Conservation (phyloP, 2,329 filamentous ascomycete species). For the Aspergillus sp. region DNA sequence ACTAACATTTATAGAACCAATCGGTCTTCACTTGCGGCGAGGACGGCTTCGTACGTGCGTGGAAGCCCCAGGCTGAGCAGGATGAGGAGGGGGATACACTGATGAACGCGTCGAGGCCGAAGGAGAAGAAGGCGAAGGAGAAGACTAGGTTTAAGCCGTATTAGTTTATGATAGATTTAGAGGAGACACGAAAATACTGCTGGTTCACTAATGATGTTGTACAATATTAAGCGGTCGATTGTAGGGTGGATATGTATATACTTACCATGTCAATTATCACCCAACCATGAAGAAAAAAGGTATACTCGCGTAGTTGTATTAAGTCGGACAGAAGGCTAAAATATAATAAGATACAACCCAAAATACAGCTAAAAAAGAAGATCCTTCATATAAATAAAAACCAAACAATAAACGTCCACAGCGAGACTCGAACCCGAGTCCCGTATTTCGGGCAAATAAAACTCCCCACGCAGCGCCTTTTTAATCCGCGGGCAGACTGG, state of each 20-base stretch:
- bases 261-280: not conserved
- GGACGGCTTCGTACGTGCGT: slow-evolving; percentile 44
- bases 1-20: slow-evolving; percentile 28
- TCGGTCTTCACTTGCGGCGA: slow-evolving; percentile 48
- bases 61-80: slow-evolving; percentile 25
- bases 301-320: no score
- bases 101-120: slow-evolving; percentile 26
- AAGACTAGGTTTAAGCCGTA: slow-evolving; percentile 43
- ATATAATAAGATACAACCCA: not conserved
- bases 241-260: not conserved
- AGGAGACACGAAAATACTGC: not conserved
- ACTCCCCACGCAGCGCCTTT: not conserved
- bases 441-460: not conserved
- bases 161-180: slow-evolving; percentile 1
- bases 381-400: not conserved
- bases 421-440: not conserved
- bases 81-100: slow-evolving; percentile 15
- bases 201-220: no score
- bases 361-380: not conserved
- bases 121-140: slow-evolving; percentile 34
- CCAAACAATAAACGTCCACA: not conserved
- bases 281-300: no score
- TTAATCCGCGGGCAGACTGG: not conserved
- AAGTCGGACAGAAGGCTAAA: no score
- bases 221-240: no score